phyloP scores from a whole-genome alignment of 768 basidiomycete genomes.

The Fibroporia radiculosa region DNA sequence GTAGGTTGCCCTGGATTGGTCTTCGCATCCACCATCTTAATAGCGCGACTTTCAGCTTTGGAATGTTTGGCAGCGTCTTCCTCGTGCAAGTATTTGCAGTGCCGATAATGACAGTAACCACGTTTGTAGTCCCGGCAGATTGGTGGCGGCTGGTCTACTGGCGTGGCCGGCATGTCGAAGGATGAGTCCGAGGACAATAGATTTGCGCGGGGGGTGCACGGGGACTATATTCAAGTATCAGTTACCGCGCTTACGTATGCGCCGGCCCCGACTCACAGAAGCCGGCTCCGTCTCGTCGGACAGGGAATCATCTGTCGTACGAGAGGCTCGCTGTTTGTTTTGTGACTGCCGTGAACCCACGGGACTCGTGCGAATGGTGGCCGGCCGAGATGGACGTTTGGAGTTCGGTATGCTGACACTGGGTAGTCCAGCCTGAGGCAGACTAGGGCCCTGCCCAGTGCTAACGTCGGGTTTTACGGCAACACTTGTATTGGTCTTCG shows the following conservation, averaged over 20 bases:
- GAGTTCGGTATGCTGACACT: not conserved
- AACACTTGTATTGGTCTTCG: not conserved
- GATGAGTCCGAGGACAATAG: not conserved
- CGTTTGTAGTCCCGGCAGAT: conserved; percentile 5
- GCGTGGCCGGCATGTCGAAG: not conserved
- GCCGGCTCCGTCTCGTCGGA: not conserved
- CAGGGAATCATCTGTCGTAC: not conserved
- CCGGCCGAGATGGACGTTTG: not conserved
- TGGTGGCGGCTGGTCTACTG: not conserved
- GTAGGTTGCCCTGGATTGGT: not conserved
- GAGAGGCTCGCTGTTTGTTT: not conserved
- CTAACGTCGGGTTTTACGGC: not conserved
- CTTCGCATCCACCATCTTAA: not conserved
- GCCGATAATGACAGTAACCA: conserved; percentile 1
- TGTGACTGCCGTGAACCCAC: too few relatives aligned
- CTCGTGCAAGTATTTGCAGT: conserved; percentile 10
- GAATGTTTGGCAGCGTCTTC: not conserved
- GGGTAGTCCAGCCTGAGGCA: not conserved
- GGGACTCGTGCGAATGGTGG: too few relatives aligned
- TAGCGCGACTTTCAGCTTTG: not conserved
- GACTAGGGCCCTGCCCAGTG: not conserved
- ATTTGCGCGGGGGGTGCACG: not conserved
- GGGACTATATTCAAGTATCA: not conserved
- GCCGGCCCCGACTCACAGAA: not conserved
- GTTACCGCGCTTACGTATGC: not conserved